Base-by-base conservation (phyloP, 139 green algal genomes). In the Penium margaritaceum region DNA sequence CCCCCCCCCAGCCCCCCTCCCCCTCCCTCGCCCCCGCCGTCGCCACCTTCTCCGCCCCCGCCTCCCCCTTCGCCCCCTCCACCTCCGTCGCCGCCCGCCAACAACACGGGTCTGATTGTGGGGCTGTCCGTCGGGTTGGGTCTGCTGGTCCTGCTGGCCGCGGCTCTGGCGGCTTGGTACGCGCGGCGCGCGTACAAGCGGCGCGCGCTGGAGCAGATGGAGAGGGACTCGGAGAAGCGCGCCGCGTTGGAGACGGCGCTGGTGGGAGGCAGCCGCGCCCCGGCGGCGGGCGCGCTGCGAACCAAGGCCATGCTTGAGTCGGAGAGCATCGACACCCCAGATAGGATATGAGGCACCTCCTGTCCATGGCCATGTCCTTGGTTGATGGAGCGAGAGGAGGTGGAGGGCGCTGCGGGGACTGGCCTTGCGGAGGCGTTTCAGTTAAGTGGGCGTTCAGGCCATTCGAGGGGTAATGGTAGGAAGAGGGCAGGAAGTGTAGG, bases 191-290 rank as follows among this genome's bases (percentile, higher is more conserved):
- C 51, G 51, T 24, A 60, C 15, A 19, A 24, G 1, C 29, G 30
- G 51, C 24, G 24, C 24, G 4, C 4, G 15, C 51, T 60, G 0
- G 51, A 60, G 51, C 15, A 24, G 2, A 60, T 60, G 51, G 51
- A 60, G 51, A n/a, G 51, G 24, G 51, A 60, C 21, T n/a, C 51
- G 51, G 51, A 60, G 51, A 60, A 60, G 51, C 29, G 30, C 24
- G 24, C 30, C 5, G 30, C 29, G 12, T 24, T 60, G 3, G 51
- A 60, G 51, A 60, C 51, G 21, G 51, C 51, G 51, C 51, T 60
- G 51, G 51, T 60, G 3, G 51, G 51, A n/a, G 51, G 63, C 27
- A 35, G 36, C 27, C 27, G 32, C 27, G 43, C 27, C 6, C 24
- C 63, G 0, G 41, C 24, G 0, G 43, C 27, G 0, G 24, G 63